These are phyloP conservation scores for Ceratocystis variospora DNA, from an alignment of 2,329 filamentous ascomycete species.

Conservation along the genomic window DNA sequence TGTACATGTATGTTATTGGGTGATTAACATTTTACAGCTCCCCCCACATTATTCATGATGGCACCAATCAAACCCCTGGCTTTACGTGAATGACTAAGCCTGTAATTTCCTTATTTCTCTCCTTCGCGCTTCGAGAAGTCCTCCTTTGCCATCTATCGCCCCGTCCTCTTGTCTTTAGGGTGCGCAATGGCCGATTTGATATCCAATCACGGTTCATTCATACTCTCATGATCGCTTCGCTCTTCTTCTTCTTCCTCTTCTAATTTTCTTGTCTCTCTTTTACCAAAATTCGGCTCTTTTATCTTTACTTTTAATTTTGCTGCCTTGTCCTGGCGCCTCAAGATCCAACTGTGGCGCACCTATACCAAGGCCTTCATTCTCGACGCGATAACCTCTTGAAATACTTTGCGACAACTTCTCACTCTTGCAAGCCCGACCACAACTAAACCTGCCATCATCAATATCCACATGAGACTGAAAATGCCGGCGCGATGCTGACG, in stretches of 20 bases:
- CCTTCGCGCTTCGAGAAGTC: neutral
- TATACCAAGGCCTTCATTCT: neutral
- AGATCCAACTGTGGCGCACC: slow-evolving; percentile 16
- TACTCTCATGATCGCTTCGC: neutral
- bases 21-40: too few species aligned
- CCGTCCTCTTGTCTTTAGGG: neutral
- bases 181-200: neutral
- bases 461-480: slow-evolving; percentile 8
- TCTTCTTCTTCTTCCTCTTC: slow-evolving; percentile 1
- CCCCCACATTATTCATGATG: too few species aligned
- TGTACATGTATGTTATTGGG: too few species aligned
- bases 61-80: too few species aligned
- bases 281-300: neutral
- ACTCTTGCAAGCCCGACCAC: slow-evolving; percentile 10
- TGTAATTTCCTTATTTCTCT: neutral
- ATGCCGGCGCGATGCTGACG: slow-evolving; percentile 28
- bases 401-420: neutral
- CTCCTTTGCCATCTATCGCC: neutral
- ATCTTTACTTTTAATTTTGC: slow-evolving; percentile 9
- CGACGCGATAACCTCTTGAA: slow-evolving; percentile 1
- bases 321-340: slow-evolving; percentile 4
- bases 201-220: neutral
- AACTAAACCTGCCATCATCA: slow-evolving; percentile 19
- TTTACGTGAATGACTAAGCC: too few species aligned
- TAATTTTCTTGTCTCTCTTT: slow-evolving; percentile 8